phyloP scores from a whole-genome alignment of 331 rosid genomes.

The Quercus lobata region DNA sequence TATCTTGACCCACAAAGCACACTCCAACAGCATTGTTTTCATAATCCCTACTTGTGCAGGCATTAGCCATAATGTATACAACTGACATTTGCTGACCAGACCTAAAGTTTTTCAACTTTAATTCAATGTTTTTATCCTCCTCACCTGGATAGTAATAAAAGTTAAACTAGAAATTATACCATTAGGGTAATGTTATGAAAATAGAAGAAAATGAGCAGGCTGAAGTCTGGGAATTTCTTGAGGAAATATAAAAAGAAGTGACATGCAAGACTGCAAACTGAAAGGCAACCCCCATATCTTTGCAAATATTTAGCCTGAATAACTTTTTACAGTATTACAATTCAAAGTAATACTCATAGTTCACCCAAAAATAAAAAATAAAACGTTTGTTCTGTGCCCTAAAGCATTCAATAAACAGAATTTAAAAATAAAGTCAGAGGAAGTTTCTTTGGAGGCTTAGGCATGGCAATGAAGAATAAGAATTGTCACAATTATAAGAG shows the following conservation, averaged over 20 bases:
- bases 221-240: background rate
- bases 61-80: constrained; percentile 53
- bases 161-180: background rate
- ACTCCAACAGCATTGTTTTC: constrained; percentile 58
- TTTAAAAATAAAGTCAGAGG: background rate
- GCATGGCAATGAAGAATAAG: background rate
- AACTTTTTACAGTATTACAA: background rate
- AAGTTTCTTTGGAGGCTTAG: background rate
- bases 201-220: background rate
- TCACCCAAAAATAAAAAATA: background rate
- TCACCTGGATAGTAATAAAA: constrained; percentile 43
- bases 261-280: background rate
- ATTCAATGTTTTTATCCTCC: constrained; percentile 68
- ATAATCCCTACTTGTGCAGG: constrained; percentile 73
- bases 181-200: background rate
- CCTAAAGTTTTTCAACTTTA: constrained; percentile 50
- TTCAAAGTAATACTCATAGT: background rate
- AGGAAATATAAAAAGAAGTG: background rate
- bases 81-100: constrained; percentile 25
- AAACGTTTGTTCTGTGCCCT: background rate
- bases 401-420: background rate
- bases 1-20: constrained; percentile 80
- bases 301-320: background rate
- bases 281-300: background rate
- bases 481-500: background rate